phyloP scores from a whole-genome alignment of 169 alveolate species.

The Amoebophrya sp. region DNA sequence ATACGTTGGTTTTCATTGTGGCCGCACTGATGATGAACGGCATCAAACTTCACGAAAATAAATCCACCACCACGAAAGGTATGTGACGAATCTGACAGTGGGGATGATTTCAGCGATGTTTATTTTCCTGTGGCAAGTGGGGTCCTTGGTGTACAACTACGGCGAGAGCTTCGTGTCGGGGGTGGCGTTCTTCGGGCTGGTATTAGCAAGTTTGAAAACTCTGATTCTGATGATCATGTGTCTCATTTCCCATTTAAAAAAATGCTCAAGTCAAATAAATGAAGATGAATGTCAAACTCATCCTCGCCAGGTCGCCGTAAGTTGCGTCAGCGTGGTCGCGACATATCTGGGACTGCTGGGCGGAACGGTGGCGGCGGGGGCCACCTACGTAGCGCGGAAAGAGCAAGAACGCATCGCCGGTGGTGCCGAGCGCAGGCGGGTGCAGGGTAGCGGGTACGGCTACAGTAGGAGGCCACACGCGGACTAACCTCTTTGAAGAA shows the following conservation, averaged over 20 bases:
- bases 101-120: background rate
- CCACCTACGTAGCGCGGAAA: background rate
- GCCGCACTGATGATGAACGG: no score
- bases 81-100: background rate
- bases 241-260: no score
- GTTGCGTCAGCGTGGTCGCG: no score
- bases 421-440: background rate
- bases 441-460: background rate
- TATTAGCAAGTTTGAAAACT: background rate
- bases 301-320: no score
- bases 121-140: background rate
- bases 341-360: background rate
- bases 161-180: background rate
- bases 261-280: no score
- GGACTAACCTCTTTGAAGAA: no score
- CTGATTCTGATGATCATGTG: no score
- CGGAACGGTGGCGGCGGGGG: background rate
- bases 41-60: no score
- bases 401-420: background rate
- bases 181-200: background rate
- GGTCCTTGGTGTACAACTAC: background rate
- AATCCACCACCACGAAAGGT: no score
- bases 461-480: background rate
- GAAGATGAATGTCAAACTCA: no score
- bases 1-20: no score